Conservation (phyloP, 2,329 filamentous ascomycete genomes). For the Fusarium sp. region DNA sequence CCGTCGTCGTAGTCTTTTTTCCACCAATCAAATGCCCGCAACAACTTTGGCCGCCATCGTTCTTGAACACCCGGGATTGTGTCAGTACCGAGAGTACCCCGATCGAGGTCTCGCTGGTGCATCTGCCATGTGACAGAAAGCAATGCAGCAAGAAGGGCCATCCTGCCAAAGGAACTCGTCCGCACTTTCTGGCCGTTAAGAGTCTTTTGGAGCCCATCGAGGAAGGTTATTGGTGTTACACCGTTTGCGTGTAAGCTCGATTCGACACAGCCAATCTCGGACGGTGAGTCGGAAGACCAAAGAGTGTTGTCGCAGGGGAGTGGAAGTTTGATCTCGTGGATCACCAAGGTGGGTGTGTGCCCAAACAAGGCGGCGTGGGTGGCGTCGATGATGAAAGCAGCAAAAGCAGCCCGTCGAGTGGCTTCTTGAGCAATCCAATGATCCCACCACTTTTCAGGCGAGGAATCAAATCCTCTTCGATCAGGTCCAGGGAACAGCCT, state of each 20-base stretch:
- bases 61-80: constrained; percentile 44
- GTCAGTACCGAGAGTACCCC: constrained; percentile 41
- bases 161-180: constrained; percentile 44
- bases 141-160: constrained; percentile 40
- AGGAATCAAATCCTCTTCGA: constrained; percentile 33
- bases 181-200: constrained; percentile 44
- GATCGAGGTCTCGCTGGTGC: constrained; percentile 44
- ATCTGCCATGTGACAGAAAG: constrained; percentile 46
- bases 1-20: constrained; percentile 46
- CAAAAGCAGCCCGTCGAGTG: constrained; percentile 43
- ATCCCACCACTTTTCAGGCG: constrained; percentile 46
- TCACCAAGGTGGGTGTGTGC: constrained; percentile 44
- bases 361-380: constrained; percentile 46
- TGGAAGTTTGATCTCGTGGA: constrained; percentile 46
- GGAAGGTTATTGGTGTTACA: constrained; percentile 44
- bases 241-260: constrained; percentile 45
- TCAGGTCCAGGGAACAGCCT: constrained; percentile 24
- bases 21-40: constrained; percentile 46
- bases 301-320: constrained; percentile 45
- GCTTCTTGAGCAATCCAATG: constrained; percentile 48
- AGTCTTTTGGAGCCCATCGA: constrained; percentile 43
- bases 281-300: constrained; percentile 46
- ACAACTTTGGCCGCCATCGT: constrained; percentile 43
- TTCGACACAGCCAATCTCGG: constrained; percentile 45
- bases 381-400: constrained; percentile 45